phyloP scores from a whole-genome alignment of 192 early-diverging fungal genomes.

The Entophlyctis helioformis region DNA sequence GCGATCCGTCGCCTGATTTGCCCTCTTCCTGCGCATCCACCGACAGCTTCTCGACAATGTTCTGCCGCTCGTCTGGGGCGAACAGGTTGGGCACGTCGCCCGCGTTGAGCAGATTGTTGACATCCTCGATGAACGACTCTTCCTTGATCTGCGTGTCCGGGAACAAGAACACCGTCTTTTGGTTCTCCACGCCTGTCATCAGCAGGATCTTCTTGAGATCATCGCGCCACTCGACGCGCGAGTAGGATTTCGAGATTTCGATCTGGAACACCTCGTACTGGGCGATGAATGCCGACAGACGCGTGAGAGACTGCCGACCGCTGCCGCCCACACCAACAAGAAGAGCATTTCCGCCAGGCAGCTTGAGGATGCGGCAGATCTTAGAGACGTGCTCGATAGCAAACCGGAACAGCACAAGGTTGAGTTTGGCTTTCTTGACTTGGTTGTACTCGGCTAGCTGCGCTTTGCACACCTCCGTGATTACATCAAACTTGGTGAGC shows the following conservation, averaged over 20 bases:
- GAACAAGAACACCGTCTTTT: constrained; percentile 46
- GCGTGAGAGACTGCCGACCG: constrained; percentile 42
- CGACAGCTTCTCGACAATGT: constrained; percentile 34
- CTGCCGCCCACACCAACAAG: constrained; percentile 52
- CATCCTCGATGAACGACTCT: constrained; percentile 52
- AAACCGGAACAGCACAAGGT: constrained; percentile 49
- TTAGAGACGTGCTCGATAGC: constrained; percentile 50
- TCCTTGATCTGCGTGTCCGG: constrained; percentile 52
- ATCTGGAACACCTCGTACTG: constrained; percentile 51
- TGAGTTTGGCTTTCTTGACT: constrained; percentile 48
- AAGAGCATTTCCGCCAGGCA: constrained; percentile 49
- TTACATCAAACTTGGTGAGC: constrained; percentile 34
- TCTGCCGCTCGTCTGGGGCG: constrained; percentile 42
- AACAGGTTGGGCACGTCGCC: constrained; percentile 53
- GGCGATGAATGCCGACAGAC: constrained; percentile 39
- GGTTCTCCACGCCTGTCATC: constrained; percentile 41
- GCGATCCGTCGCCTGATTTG: constrained; percentile 37
- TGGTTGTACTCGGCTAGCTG: constrained; percentile 45
- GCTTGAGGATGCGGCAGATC: constrained; percentile 43
- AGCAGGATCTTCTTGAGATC: constrained; percentile 45
- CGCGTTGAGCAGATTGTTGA: constrained; percentile 41
- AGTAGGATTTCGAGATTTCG: constrained; percentile 49
- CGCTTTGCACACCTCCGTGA: constrained; percentile 28
- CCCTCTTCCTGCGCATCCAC: constrained; percentile 40
- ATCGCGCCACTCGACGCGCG: constrained; percentile 42